Conservation (phyloP, 306 rosid genomes). For the Casuarina glauca region DNA sequence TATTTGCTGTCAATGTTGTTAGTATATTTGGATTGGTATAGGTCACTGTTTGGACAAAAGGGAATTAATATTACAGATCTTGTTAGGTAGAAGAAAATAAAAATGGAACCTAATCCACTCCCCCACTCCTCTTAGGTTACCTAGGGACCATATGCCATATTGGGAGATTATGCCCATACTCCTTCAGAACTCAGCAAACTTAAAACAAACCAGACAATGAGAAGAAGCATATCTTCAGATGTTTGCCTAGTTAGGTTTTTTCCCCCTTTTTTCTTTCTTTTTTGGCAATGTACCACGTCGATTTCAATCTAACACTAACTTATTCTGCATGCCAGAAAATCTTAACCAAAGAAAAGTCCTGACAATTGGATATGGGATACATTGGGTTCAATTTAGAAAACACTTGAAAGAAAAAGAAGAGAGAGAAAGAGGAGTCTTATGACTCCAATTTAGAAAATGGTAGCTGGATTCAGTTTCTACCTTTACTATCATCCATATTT, state of each 20-base stretch:
- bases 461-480: conserved; percentile 10
- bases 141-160: background rate
- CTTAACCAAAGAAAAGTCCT: conserved; percentile 22
- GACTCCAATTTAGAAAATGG: conserved; percentile 12
- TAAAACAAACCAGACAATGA: conserved; percentile 10
- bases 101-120: too few species aligned
- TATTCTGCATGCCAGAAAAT: conserved; percentile 5
- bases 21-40: too few species aligned
- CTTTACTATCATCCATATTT: conserved; percentile 6
- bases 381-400: background rate
- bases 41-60: too few species aligned
- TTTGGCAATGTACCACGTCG: background rate
- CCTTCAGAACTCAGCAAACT: conserved; percentile 19
- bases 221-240: conserved; percentile 12
- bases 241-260: background rate
- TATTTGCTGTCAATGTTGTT: too few species aligned
- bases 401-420: background rate
- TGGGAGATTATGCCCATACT: conserved; percentile 11
- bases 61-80: too few species aligned
- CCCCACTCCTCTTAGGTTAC: too few species aligned
- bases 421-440: background rate
- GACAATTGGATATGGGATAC: conserved; percentile 4
- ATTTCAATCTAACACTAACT: conserved; percentile 2
- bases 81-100: too few species aligned
- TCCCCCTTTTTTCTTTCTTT: background rate